Evolutionary conservation across 2,329 filamentous ascomycete genomes (phyloP).

Genomic region (Colletotrichum horii): DNA sequence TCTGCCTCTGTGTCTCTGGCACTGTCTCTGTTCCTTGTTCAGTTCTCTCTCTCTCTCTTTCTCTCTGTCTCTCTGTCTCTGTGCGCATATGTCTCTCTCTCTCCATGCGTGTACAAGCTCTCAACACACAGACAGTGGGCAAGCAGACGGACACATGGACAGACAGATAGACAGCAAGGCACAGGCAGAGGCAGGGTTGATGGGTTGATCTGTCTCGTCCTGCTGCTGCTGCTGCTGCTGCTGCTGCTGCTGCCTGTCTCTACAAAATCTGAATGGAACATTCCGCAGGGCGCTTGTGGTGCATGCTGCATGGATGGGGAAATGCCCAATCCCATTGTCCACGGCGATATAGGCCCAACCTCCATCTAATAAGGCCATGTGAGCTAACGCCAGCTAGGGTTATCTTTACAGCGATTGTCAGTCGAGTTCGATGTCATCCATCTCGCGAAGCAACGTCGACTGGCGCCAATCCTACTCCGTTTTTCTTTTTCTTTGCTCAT

Average conservation of each 20-base stretch:
- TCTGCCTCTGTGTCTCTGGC: not conserved
- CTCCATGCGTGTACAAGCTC: not conserved
- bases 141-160: not conserved
- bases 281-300: not conserved
- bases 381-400: not conserved
- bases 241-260: not conserved
- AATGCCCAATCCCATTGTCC: not conserved
- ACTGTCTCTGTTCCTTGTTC: not conserved
- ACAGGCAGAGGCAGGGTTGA: not conserved
- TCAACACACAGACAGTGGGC: not conserved
- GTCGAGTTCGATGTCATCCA: conserved; percentile 16
- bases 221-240: not conserved
- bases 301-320: not conserved
- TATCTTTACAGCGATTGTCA: not conserved
- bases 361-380: not conserved
- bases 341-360: not conserved
- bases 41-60: not conserved
- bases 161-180: not conserved
- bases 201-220: not conserved
- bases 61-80: not conserved
- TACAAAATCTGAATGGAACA: not conserved
- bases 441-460: not conserved
- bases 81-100: not conserved
- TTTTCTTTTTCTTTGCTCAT: conserved; percentile 9
- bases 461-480: not conserved